Evolutionary conservation across 208 protist species (phyloP).

Genomic region (Trypanosomatidae sp.): DNA sequence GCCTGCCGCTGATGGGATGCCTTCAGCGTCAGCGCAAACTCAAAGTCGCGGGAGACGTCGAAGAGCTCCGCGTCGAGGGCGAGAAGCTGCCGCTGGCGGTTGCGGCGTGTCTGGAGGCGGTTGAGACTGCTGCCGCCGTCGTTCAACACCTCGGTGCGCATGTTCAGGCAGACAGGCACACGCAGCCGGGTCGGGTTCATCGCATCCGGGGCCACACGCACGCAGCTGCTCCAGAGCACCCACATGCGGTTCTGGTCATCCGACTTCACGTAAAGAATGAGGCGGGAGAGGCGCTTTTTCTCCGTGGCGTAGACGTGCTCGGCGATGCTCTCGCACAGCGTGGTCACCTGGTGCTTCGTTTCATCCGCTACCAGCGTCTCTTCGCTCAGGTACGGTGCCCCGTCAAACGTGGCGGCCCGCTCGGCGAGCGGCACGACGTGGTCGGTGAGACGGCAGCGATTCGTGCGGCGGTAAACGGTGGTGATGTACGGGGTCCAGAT

Average conservation of each 20-base stretch:
- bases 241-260: conserved; percentile 74
- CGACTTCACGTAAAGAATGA: conserved; percentile 84
- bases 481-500: conserved; percentile 89
- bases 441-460: conserved; percentile 71
- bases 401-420: conserved; percentile 84
- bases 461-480: conserved; percentile 84
- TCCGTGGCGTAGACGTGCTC: conserved; percentile 85
- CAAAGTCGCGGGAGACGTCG: conserved; percentile 64
- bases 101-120: conserved; percentile 34
- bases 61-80: conserved; percentile 78
- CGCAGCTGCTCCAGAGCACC: conserved; percentile 83
- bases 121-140: conserved; percentile 60
- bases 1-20: conserved; percentile 70
- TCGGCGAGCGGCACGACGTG: conserved; percentile 43
- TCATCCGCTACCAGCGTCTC: conserved; percentile 84
- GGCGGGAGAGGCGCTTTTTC: conserved; percentile 77
- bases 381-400: conserved; percentile 72
- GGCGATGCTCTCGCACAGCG: conserved; percentile 79
- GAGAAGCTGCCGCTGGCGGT: conserved; percentile 73
- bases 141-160: conserved; percentile 74
- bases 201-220: conserved; percentile 68
- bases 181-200: conserved; percentile 74
- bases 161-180: conserved; percentile 62
- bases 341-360: conserved; percentile 66
- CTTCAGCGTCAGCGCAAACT: conserved; percentile 73